Percentiles rank a stretch among this genome's conserved stretches.
phyloP scores from a whole-genome alignment of 371 early-diverging fungal species.

The Lichtheimia ornata region DNA sequence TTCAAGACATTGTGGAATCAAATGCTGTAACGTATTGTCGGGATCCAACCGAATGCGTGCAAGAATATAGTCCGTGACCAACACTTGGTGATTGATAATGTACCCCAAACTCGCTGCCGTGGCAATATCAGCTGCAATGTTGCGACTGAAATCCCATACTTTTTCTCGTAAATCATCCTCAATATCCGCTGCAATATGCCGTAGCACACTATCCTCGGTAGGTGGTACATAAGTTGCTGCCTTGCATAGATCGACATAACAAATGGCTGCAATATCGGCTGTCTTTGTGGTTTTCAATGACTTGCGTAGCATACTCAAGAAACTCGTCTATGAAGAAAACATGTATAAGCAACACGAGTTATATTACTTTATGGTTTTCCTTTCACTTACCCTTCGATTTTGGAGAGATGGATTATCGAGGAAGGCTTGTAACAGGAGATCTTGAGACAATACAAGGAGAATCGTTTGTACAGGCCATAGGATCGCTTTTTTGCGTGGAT shows the following conservation, averaged over 20 bases:
- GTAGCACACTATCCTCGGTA: constrained; percentile 61
- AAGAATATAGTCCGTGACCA: constrained; percentile 71
- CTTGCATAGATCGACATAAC: constrained; percentile 79
- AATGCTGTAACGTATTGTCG: constrained; percentile 52
- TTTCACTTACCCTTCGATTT: constrained; percentile 34
- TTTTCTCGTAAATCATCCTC: constrained; percentile 74
- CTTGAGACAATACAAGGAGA: constrained; percentile 75
- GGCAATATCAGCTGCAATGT: constrained; percentile 27
- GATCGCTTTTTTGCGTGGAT: constrained; percentile 55
- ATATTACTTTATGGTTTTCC: not conserved
- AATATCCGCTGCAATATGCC: constrained; percentile 68
- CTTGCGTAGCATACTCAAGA: constrained; percentile 66
- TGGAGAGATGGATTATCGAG: constrained; percentile 16
- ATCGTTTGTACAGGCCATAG: constrained; percentile 84
- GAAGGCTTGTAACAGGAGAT: constrained; percentile 44
- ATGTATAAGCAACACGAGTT: not conserved
- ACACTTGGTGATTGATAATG: constrained; percentile 45
- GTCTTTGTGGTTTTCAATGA: constrained; percentile 57
- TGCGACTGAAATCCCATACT: constrained; percentile 66
- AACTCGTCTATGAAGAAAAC: constrained; percentile 48
- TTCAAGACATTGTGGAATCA: constrained; percentile 65
- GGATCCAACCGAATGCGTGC: constrained; percentile 75
- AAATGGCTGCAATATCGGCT: constrained; percentile 71
- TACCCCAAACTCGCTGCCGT: constrained; percentile 42
- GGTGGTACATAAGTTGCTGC: constrained; percentile 72